Base-by-base conservation (phyloP, 2,329 filamentous ascomycete species). In the Coniella vitis region DNA sequence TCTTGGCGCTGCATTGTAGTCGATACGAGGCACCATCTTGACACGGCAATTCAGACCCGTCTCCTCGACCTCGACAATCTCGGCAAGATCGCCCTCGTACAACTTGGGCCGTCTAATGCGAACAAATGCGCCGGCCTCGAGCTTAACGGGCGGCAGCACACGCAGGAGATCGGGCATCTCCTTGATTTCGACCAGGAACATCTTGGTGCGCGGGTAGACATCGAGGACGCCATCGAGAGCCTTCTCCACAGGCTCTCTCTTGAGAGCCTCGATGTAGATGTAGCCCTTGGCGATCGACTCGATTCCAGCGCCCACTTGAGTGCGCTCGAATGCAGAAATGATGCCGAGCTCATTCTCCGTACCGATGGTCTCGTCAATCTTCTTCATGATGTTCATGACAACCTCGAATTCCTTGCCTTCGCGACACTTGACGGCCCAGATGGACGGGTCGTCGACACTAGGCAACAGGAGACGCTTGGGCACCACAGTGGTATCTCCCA, bases 151-250 rank as follows among this genome's bases (percentile, higher is more conserved):
- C 70, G 95, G 95, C 53, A 82, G 84, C 22, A 95, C 88, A 45
- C 90, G 83, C 16, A 98, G 75, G n/a, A 98, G 78, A 67, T 97
- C 93, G 2, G 93, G 91, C 84, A 96, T 95, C 67, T 98, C 93
- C 65, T 95, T 95, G 60, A 97, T 90, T 42, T 93, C 88, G 37
- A 98, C 89, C 45, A 97, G 73, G 38, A 90, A 80, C 70, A 93
- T 84, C 67, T 90, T 93, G 22, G 81, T 86, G 49, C 89, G 83
- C 47, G 91, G 87, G 64, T 96, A 98, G 34, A 95, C 86, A 61
- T 95, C 90, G 53, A 88, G 79, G 61, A 98, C 80, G 37, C 84
- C 87, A 54, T 95, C 87, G 37, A 95, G 73, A 7, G 89, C 87
- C 45, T 83, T 76, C 60, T 90, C 73, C 56, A 97, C 88, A 66